Base-by-base conservation (phyloP, 768 basidiomycete genomes). In the Agaricus subrufescens region DNA sequence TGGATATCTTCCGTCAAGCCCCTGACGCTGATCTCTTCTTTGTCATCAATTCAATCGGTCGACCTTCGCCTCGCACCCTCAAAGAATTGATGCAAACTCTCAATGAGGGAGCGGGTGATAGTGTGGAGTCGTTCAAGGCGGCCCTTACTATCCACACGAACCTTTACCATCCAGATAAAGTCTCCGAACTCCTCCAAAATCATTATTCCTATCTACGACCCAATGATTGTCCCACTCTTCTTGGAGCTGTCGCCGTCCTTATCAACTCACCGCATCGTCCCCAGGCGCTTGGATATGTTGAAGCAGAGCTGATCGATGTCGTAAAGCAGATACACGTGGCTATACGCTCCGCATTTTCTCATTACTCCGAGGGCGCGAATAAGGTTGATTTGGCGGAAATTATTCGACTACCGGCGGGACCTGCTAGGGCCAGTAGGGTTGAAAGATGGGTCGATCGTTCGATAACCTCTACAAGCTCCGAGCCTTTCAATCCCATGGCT, bases 121-220 rank as follows among this genome's bases (percentile, higher is more conserved):
- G 78, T 6, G 72, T 81, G 0, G 82, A 85, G 19, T 78, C 78
- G 12, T 71, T 84, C 31, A 75, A 73, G 1, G 78, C 79, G 0
- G 82, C 85, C 0, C 73, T 89, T 10, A 76, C 79, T 3, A 82
- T 87, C 56, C 66, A 79, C 62, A 65, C 76, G 3, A 40, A 64
- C 3, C 73, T 76, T 42, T 62, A 66, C 61, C 62, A 78, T 34
- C 57, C 67, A 5, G 63, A 66, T 0, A 62, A 61, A 29, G 67
- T 86, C 58, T 47, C 71, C 42, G 37, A 55, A 0, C 74, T 86
- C 9, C 77, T 87, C 49, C 64, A 72, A 19, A 54, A 69, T 0
- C 69, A 87, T 61, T 66, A 71, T 1, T 74, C 84, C 50, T 79
- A 87, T 44, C 72, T 88, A n/a, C 84, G 85, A 3, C 77, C 85